These are phyloP conservation scores for Petunia secreta DNA, from an alignment of 257 asterid genomes.

Conservation along the genomic window DNA sequence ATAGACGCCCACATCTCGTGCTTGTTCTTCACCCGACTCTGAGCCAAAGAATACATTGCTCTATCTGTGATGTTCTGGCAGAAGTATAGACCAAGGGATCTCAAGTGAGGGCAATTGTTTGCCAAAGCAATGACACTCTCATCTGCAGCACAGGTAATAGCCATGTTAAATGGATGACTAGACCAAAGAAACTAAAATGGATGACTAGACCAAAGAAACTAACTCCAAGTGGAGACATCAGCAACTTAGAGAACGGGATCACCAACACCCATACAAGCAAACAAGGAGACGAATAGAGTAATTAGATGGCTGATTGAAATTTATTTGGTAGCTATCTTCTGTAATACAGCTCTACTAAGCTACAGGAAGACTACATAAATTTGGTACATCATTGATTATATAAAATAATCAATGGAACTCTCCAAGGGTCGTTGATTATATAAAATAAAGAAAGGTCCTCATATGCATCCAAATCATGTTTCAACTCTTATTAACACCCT, in stretches of 20 bases:
- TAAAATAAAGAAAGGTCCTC: not conserved
- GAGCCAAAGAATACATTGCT: constrained; percentile 94
- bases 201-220: not conserved
- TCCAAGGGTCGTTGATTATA: not conserved
- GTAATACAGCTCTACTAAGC: no score
- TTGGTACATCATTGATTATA: no score
- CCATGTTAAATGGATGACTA: not conserved
- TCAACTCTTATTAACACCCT: not conserved
- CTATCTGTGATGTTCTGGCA: constrained; percentile 89
- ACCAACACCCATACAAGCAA: not conserved
- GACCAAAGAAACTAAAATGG: not conserved
- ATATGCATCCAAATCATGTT: not conserved
- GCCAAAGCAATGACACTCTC: constrained; percentile 91
- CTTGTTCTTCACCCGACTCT: constrained; percentile 64
- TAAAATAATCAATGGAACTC: not conserved
- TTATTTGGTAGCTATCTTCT: not conserved
- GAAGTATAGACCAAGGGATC: constrained; percentile 83
- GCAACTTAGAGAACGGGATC: not conserved
- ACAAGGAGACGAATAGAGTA: not conserved
- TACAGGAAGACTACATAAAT: no score
- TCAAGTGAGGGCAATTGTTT: constrained; percentile 72
- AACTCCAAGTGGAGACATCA: not conserved
- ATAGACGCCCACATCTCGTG: constrained; percentile 63
- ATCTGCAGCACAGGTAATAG: constrained; percentile 47
- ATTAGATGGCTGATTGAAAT: not conserved